phyloP scores from a whole-genome alignment of 495 filamentous ascomycete species.

The Entonaema liquescens region DNA sequence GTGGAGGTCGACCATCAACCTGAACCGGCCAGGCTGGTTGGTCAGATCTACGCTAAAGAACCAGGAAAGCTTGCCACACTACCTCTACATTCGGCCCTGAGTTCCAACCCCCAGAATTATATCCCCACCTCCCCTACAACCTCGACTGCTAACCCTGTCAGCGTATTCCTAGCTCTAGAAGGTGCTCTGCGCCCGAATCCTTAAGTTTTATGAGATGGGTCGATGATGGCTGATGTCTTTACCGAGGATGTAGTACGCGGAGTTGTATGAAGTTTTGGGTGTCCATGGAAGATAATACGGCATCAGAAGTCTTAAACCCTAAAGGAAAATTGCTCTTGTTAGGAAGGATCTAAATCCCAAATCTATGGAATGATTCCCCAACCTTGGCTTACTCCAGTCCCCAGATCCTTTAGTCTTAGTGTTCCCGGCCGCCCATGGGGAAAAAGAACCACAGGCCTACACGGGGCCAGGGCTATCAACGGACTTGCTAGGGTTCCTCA shows the following conservation, averaged over 20 bases:
- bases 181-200: constrained; percentile 1
- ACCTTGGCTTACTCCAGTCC: constrained; percentile 29
- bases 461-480: neutral
- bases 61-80: constrained; percentile 28
- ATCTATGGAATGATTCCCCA: constrained; percentile 31
- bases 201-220: neutral
- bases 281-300: neutral
- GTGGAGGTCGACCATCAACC: constrained; percentile 27
- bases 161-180: constrained; percentile 12
- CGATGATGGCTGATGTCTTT: neutral
- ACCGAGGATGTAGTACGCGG: neutral
- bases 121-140: constrained; percentile 38
- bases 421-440: constrained; percentile 30
- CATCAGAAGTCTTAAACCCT: neutral
- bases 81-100: constrained; percentile 31
- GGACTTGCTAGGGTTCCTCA: constrained; percentile 23
- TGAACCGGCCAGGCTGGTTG: constrained; percentile 34
- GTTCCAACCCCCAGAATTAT: constrained; percentile 19
- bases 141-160: constrained; percentile 26
- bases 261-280: neutral
- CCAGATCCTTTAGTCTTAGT: constrained; percentile 24
- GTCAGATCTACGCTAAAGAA: constrained; percentile 24
- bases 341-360: constrained; percentile 4
- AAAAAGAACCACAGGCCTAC: constrained; percentile 17
- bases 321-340: neutral